A percentile compares a stretch with the other conserved stretches of the same genome.
phyloP scores from a whole-genome alignment of 2,329 filamentous ascomycete species.

The Colletotrichum sp. region DNA sequence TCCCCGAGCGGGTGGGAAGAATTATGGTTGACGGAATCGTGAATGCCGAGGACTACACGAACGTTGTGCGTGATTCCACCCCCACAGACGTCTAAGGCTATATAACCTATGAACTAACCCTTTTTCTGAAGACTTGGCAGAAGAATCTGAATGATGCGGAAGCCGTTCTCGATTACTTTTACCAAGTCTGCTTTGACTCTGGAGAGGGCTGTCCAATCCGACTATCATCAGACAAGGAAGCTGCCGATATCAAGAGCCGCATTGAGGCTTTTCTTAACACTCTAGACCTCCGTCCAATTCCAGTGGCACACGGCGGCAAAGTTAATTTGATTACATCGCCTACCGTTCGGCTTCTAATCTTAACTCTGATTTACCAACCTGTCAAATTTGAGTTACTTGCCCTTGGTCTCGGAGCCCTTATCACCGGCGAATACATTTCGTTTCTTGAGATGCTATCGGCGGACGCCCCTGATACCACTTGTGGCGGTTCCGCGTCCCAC shows the following conservation, averaged over 20 bases:
- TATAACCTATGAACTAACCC: not conserved
- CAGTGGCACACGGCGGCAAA: slow-evolving; percentile 21
- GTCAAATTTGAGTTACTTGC: slow-evolving; percentile 16
- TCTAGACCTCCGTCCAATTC: slow-evolving; percentile 30
- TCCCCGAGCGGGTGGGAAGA: slow-evolving; percentile 38
- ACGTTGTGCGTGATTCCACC: slow-evolving; percentile 22
- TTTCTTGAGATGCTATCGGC: not conserved
- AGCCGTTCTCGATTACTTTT: slow-evolving; percentile 35
- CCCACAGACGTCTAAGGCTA: too few relatives aligned
- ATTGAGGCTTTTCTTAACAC: slow-evolving; percentile 32
- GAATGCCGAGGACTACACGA: slow-evolving; percentile 29
- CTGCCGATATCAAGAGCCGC: slow-evolving; percentile 33
- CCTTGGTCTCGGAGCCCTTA: slow-evolving; percentile 20
- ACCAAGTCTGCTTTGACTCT: slow-evolving; percentile 37
- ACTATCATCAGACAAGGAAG: slow-evolving; percentile 25
- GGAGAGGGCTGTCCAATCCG: slow-evolving; percentile 33
- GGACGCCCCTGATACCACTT: not conserved
- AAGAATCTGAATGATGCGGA: slow-evolving; percentile 41
- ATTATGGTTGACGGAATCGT: slow-evolving; percentile 36
- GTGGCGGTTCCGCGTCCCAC: not conserved
- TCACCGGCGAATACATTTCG: slow-evolving; percentile 30
- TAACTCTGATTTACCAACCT: slow-evolving; percentile 29
- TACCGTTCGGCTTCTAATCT: slow-evolving; percentile 32
- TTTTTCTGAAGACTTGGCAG: slow-evolving; percentile 30
- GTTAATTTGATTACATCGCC: slow-evolving; percentile 30